phyloP scores from a whole-genome alignment of 192 early-diverging fungal genomes.

The Rhizoclosmatium globosum region DNA sequence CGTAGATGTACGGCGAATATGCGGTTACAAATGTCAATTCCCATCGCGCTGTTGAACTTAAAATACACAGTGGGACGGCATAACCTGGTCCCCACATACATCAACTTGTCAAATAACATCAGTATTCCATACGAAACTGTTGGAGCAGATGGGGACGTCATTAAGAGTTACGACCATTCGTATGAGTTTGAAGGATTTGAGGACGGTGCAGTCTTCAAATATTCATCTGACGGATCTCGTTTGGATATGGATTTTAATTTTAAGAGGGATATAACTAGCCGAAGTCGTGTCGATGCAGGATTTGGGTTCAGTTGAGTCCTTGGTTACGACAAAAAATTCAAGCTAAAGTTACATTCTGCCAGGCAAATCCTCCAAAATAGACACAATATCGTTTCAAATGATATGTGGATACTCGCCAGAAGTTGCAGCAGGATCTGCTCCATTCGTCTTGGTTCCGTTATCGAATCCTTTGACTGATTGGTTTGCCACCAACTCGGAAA shows the following conservation, averaged over 20 bases:
- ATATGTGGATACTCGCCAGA: slow-evolving; percentile 23
- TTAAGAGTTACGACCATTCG: background rate
- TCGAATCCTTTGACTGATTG: slow-evolving; percentile 6
- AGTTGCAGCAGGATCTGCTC: background rate
- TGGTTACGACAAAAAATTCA: too few species aligned
- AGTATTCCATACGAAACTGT: slow-evolving; percentile 5
- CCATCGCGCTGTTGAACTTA: slow-evolving; percentile 16
- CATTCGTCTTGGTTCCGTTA: background rate
- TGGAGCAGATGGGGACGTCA: background rate
- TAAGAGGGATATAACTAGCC: slow-evolving; percentile 8
- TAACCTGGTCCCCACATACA: slow-evolving; percentile 1
- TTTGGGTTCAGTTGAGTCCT: slow-evolving; percentile 17
- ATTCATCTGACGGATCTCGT: slow-evolving; percentile 23
- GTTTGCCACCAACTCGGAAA: background rate
- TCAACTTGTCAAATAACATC: slow-evolving; percentile 1
- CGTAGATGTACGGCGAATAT: slow-evolving; percentile 6
- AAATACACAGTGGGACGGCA: slow-evolving; percentile 26
- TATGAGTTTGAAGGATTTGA: slow-evolving; percentile 26
- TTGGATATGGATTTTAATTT: slow-evolving; percentile 28
- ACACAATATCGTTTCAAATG: slow-evolving; percentile 6
- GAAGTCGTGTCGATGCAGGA: background rate
- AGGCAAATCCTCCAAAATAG: slow-evolving; percentile 26
- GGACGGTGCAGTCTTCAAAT: slow-evolving; percentile 24
- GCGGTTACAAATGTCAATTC: slow-evolving; percentile 17
- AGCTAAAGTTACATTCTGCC: background rate